Conservation (phyloP, 495 filamentous ascomycete genomes). For the Immersiella caudata region DNA sequence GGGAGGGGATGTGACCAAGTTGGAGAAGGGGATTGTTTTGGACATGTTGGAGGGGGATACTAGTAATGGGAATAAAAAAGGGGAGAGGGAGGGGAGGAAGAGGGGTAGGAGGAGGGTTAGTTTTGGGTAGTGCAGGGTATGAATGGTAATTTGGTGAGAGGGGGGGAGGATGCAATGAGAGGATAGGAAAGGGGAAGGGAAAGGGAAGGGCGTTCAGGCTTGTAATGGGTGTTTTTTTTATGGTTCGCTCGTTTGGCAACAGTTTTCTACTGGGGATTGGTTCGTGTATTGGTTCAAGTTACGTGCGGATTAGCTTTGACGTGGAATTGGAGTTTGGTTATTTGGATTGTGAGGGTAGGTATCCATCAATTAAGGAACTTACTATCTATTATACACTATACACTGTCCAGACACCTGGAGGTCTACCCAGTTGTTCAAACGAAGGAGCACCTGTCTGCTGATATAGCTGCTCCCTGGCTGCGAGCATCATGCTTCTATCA, state of each 20-base stretch:
- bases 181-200: not conserved
- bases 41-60: not conserved
- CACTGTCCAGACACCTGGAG: too few relatives aligned
- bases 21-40: slow-evolving; percentile 33
- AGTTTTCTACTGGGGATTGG: not conserved
- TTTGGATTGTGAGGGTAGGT: not conserved
- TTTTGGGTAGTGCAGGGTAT: not conserved
- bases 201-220: not conserved
- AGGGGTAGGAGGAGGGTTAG: not conserved
- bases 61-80: not conserved
- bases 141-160: too few relatives aligned
- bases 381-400: too few relatives aligned
- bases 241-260: not conserved
- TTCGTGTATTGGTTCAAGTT: not conserved
- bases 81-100: not conserved
- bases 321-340: not conserved
- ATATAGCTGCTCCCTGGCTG: too few relatives aligned
- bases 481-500: too few relatives aligned
- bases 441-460: too few relatives aligned
- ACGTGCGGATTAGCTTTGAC: not conserved
- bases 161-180: not conserved
- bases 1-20: slow-evolving; percentile 70
- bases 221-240: not conserved
- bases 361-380: too few relatives aligned
- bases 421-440: too few relatives aligned